phyloP scores from a whole-genome alignment of 306 rosid genomes.

The Vicia faba region DNA sequence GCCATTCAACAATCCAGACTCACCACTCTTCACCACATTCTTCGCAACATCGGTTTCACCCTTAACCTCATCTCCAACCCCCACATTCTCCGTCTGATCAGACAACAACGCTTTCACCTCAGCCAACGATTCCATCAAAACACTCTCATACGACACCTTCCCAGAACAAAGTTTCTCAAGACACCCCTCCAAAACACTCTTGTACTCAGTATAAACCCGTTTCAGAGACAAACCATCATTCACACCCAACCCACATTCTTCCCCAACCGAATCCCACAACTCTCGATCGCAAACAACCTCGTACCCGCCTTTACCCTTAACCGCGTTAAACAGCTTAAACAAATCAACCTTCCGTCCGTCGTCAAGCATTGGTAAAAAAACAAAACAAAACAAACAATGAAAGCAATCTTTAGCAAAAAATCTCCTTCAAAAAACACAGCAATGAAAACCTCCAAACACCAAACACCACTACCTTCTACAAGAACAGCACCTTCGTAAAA shows the following conservation, averaged over 20 bases:
- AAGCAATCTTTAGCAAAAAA: neutral
- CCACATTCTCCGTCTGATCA: conserved; percentile 28
- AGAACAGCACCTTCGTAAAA: conserved; percentile 23
- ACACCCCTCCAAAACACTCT: conserved; percentile 56
- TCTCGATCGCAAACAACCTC: conserved; percentile 39
- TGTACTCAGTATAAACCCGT: conserved; percentile 56
- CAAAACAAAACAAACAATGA: conserved; percentile 29
- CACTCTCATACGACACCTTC: conserved; percentile 43
- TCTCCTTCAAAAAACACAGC: neutral
- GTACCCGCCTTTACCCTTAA: conserved; percentile 68
- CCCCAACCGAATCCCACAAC: conserved; percentile 67
- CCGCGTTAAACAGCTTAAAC: conserved; percentile 56
- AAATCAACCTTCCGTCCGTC: conserved; percentile 54
- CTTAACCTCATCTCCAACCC: conserved; percentile 26
- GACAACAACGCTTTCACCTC: conserved; percentile 44
- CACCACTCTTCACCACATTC: conserved; percentile 32
- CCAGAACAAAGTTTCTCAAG: conserved; percentile 40
- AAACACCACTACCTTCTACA: conserved; percentile 13
- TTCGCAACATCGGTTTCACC: conserved; percentile 1
- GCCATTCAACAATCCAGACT: conserved; percentile 31
- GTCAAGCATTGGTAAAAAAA: conserved; percentile 55
- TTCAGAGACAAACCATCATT: conserved; percentile 51
- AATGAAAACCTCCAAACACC: conserved; percentile 45
- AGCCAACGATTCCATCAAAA: conserved; percentile 57
- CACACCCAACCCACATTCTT: conserved; percentile 60